These are phyloP conservation scores for Monilinia aucupariae DNA, from an alignment of 2,329 filamentous ascomycete species.

Conservation along the genomic window DNA sequence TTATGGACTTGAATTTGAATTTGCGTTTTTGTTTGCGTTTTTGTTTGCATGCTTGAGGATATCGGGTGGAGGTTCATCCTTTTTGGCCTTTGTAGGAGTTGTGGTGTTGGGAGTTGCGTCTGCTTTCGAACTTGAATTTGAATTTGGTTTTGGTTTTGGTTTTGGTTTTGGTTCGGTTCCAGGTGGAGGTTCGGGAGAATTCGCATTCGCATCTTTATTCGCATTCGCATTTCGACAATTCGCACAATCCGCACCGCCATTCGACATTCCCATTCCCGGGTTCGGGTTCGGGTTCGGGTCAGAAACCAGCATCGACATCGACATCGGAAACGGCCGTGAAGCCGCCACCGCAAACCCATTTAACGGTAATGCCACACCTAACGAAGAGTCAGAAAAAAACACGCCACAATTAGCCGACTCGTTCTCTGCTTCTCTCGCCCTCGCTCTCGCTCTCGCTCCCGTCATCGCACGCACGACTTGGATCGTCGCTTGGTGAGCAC, in stretches of 20 bases:
- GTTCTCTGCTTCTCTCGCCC: too few species aligned
- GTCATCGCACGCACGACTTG: too few species aligned
- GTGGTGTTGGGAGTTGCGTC: too few species aligned
- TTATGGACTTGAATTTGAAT: not conserved
- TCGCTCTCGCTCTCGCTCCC: too few species aligned
- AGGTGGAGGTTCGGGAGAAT: not conserved
- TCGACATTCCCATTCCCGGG: too few species aligned
- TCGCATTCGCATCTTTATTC: not conserved
- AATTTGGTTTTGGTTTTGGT: not conserved
- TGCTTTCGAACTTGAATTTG: not conserved
- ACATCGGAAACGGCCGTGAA: rapidly evolving
- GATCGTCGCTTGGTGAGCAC: not conserved
- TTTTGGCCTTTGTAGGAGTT: too few species aligned
- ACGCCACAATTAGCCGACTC: not conserved
- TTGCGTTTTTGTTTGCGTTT: not conserved
- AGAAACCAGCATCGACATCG: too few species aligned
- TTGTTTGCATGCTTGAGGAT: not conserved
- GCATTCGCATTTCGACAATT: not conserved
- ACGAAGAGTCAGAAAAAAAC: too few species aligned
- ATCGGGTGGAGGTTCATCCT: not conserved
- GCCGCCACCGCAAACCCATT: not conserved
- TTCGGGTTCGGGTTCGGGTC: rapidly evolving
- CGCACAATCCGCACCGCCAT: not conserved
- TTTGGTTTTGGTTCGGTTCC: not conserved
- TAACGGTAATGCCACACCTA: not conserved